A percentile compares a stretch with the other conserved stretches of the same genome.
Evolutionary conservation across 768 basidiomycete genomes (phyloP).

Genomic region (Podaxis carcinomalis): DNA sequence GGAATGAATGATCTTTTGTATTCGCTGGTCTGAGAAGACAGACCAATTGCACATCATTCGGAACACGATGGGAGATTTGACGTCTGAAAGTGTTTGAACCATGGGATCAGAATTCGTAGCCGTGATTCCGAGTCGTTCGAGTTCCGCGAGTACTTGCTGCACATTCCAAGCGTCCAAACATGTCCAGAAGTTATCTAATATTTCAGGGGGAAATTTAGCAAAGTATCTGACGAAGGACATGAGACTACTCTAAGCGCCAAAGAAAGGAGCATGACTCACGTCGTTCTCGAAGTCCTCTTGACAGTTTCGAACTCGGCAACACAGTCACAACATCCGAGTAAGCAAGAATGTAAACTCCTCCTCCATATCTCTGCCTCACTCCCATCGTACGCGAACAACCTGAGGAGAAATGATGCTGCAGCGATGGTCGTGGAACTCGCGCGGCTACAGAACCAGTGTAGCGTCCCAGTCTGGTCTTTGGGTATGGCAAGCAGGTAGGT

Average conservation of each 20-base stretch:
- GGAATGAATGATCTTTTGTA: conserved; percentile 38
- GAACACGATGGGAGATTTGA: conserved; percentile 51
- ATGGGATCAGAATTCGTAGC: conserved; percentile 13
- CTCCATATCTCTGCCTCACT: conserved; percentile 62
- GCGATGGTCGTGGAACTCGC: conserved; percentile 53
- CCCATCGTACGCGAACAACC: conserved; percentile 75
- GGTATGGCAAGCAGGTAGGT: conserved; percentile 48
- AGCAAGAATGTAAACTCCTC: conserved; percentile 44
- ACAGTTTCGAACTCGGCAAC: conserved; percentile 60
- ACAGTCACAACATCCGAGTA: conserved; percentile 66
- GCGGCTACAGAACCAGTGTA: conserved; percentile 82
- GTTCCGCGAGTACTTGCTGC: conserved; percentile 41
- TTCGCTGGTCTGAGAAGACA: conserved; percentile 46
- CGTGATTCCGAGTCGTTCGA: conserved; percentile 30
- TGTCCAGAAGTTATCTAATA: conserved; percentile 53
- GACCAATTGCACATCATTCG: conserved; percentile 60
- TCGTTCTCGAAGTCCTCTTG: conserved; percentile 59
- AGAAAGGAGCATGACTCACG: conserved; percentile 49
- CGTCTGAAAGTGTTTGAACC: conserved; percentile 30
- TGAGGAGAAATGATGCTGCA: conserved; percentile 76
- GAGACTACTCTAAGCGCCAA: neutral
- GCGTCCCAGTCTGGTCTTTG: conserved; percentile 29
- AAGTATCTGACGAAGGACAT: conserved; percentile 54
- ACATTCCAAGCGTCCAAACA: conserved; percentile 69
- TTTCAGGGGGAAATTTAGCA: conserved; percentile 51